phyloP scores from a whole-genome alignment of 1,139 yeast species.

The Hyphopichia buzzinii region DNA sequence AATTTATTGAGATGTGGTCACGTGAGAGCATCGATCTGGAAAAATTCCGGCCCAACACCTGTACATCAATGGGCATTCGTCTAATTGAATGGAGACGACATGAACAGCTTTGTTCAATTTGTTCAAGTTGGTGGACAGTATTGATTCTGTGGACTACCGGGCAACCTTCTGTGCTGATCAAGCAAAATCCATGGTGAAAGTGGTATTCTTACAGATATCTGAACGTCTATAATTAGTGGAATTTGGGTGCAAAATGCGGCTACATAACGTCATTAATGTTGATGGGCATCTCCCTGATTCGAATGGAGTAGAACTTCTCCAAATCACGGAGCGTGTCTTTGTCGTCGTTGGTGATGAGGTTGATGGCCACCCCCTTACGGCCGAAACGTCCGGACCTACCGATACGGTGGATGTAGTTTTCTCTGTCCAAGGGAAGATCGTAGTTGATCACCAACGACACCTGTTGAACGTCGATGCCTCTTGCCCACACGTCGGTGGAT shows the following conservation, averaged over 20 bases:
- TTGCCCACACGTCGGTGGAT: conserved; percentile 96
- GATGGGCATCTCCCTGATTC: conserved; percentile 86
- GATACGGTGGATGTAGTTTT: conserved; percentile 89
- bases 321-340: conserved; percentile 58
- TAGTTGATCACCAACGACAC: conserved; percentile 93
- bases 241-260: background rate
- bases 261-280: conserved; percentile 53
- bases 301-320: conserved; percentile 74
- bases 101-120: too few species aligned
- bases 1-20: background rate
- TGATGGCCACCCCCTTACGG: conserved; percentile 91
- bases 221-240: too few species aligned
- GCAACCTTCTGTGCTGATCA: too few species aligned
- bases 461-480: conserved; percentile 97
- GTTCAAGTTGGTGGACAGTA: too few species aligned
- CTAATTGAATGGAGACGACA: too few species aligned
- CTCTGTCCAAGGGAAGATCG: conserved; percentile 82
- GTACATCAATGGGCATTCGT: too few species aligned
- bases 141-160: too few species aligned
- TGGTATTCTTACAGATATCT: too few species aligned
- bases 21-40: too few species aligned
- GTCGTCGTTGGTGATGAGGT: conserved; percentile 77
- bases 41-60: too few species aligned
- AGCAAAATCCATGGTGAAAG: too few species aligned
- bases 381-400: conserved; percentile 97